Base-by-base conservation (phyloP, 352 stramenopile species). In the Globisporangium mamillatum region DNA sequence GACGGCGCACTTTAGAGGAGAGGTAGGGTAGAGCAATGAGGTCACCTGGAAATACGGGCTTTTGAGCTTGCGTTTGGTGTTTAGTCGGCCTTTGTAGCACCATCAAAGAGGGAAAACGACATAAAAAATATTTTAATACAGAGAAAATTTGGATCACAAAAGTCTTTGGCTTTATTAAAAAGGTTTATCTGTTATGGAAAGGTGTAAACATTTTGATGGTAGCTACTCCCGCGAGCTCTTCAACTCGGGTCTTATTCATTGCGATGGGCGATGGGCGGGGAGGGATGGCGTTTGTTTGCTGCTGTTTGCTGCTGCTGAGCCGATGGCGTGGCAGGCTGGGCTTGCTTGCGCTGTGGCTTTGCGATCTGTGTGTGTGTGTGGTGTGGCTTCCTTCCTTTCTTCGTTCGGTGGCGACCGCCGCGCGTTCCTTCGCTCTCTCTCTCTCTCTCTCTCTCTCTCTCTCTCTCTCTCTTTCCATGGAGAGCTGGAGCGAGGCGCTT, bases 1-100 rank as follows among this genome's bases (percentile, higher is more conserved):
- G 44, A 46, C n/a, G 18, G 16, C 74, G 72, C 38, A 78, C 66
- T 52, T 81, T 65, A 18, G 1, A 24, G 52, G 57, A 29, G 44
- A 32, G 5, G 4, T 12, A 63, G 44, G 32, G 72, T 81, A 58
- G 1, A 1, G 5, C 44, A 4, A 10, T 22, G 12, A 1, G 3
- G 9, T 10, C 7, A 25, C 60, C 44, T 65, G 7, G 3, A 3
- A 20, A 46, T 34, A 64, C 20, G n/a, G 4, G 16, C 38, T 50
- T 27, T 41, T 7, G 9, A 22, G 32, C 14, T n/a, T 24, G 7
- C 14, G 20, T 55, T 27, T 24, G 20, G 9, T 12, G 20, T 55
- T 55, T 55, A n/a, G 7, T 24, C 1, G 3, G 7, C 48, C n/a
- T 25, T 10, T 25, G 8, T 4, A 2, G 12, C 22, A 25, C 7